Evolutionary conservation across 331 rosid species (phyloP).

Genomic region (Dryas integrifolia): DNA sequence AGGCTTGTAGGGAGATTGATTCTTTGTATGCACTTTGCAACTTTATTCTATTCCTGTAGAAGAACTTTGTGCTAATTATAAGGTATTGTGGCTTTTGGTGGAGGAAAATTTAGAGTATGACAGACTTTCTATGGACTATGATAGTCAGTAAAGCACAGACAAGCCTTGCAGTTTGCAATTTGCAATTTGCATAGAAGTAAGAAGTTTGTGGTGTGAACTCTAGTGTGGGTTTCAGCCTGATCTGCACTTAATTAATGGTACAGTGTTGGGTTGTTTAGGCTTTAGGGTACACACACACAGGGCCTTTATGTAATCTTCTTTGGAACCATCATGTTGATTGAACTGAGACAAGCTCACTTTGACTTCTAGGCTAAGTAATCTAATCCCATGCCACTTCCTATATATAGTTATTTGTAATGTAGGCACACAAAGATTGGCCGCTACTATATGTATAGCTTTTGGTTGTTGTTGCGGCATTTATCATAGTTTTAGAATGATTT

Average conservation of each 20-base stretch:
- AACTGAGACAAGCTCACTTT: no score
- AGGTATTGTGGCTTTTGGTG: slow-evolving; percentile 35
- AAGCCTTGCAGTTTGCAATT: not conserved
- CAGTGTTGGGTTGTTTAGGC: no score
- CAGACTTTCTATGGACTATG: slow-evolving; percentile 24
- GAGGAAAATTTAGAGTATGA: slow-evolving; percentile 24
- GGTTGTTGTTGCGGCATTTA: no score
- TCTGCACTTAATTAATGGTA: not conserved
- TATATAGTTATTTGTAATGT: no score
- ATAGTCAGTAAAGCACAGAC: not conserved
- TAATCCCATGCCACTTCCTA: no score
- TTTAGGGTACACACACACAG: no score
- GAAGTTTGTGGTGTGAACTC: not conserved
- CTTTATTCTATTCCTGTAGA: slow-evolving; percentile 36
- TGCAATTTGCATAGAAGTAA: not conserved
- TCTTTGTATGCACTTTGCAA: slow-evolving; percentile 8
- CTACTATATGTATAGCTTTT: no score
- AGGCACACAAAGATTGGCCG: no score
- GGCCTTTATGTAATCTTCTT: no score
- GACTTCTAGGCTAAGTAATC: no score
- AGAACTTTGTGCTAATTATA: not conserved
- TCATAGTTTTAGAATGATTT: no score
- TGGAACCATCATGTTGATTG: no score
- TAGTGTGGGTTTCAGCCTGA: not conserved
- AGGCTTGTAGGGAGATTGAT: slow-evolving; percentile 14